Evolutionary conservation across 306 rosid species (phyloP).

Genomic region (Malus sieversii): DNA sequence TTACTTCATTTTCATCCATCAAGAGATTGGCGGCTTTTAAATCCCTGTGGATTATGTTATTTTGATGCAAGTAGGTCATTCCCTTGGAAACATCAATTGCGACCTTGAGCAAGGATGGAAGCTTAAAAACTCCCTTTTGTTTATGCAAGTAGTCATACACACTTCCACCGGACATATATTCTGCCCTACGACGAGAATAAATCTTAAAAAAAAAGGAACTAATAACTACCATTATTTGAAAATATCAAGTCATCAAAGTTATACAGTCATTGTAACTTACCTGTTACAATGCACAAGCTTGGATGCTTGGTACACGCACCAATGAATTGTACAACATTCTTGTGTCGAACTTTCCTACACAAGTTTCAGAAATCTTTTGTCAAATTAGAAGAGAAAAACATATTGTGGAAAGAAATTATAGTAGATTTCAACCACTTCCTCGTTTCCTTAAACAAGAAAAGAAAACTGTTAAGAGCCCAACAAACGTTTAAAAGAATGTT

Average conservation of each 20-base stretch:
- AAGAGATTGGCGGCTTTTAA: constrained; percentile 90
- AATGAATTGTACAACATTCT: constrained; percentile 98
- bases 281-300: constrained; percentile 85
- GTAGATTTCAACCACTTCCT: neutral
- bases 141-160: constrained; percentile 95
- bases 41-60: constrained; percentile 92
- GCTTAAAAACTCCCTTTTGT: constrained; percentile 78
- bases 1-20: constrained; percentile 95
- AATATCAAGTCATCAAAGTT: neutral
- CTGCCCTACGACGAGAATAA: constrained; percentile 36
- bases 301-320: constrained; percentile 97
- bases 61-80: constrained; percentile 96
- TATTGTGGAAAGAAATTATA: neutral
- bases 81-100: constrained; percentile 90
- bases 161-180: constrained; percentile 96
- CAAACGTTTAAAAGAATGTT: neutral
- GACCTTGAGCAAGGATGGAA: constrained; percentile 80
- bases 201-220: neutral
- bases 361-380: constrained; percentile 23
- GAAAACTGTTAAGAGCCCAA: too few relatives aligned
- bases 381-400: neutral
- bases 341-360: constrained; percentile 96
- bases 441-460: neutral
- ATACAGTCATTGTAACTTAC: constrained; percentile 31
- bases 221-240: neutral